These are phyloP conservation scores for Tremella fuciformis DNA, from an alignment of 768 basidiomycete genomes.

Conservation along the genomic window DNA sequence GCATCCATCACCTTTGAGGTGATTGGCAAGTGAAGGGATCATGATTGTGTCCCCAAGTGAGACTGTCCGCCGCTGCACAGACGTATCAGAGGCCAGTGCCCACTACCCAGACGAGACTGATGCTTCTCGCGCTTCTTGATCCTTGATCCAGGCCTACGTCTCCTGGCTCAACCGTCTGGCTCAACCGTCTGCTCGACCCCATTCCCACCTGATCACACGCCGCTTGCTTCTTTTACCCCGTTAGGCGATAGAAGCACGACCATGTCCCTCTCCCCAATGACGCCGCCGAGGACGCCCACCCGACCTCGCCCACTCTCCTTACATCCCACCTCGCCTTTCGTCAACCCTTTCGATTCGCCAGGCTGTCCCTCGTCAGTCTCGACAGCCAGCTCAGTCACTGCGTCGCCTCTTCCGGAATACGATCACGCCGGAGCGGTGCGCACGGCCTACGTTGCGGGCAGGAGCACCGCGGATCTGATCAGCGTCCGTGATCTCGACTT, in stretches of 20 bases:
- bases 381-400: not conserved
- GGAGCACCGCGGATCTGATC: not conserved
- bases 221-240: too few species aligned
- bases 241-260: not conserved
- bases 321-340: slow-evolving; percentile 3
- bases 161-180: too few species aligned
- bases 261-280: not conserved
- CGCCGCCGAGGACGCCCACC: slow-evolving; percentile 1
- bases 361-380: not conserved
- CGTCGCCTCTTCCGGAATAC: not conserved
- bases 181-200: too few species aligned
- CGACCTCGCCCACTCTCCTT: slow-evolving; percentile 5
- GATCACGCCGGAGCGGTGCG: not conserved
- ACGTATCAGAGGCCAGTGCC: too few species aligned
- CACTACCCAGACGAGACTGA: too few species aligned
- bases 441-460: slow-evolving; percentile 4
- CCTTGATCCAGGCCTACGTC: too few species aligned
- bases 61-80: too few species aligned
- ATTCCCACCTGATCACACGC: too few species aligned
- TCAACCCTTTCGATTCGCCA: slow-evolving; percentile 8
- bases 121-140: too few species aligned
- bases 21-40: too few species aligned
- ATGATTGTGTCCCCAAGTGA: too few species aligned
- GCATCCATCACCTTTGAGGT: too few species aligned
- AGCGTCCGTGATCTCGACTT: slow-evolving; percentile 1